Base-by-base conservation (phyloP, 306 rosid species). In the Pachyrhizus erosus region DNA sequence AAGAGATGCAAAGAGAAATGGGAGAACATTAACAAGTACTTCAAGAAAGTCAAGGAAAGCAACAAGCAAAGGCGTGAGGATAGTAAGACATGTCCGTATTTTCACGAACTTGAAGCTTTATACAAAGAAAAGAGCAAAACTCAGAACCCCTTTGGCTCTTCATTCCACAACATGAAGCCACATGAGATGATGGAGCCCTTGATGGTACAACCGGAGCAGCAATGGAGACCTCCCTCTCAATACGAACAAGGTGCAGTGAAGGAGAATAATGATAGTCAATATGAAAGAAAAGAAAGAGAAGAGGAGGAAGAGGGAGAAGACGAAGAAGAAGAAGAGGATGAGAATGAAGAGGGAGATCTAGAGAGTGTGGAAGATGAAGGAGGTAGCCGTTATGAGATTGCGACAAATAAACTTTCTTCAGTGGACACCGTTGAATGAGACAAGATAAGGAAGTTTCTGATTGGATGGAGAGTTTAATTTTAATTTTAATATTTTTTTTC, bases 1-100 rank as follows among this genome's bases (percentile, higher is more conserved):
- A 96, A 91, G 87, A 91, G 98, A 62, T 96, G 99, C 93, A 93
- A 96, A 70, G 99, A 96, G 88, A 96, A 96, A 64, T 96, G 99
- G 97, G 98, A 96, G 86, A 96, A 93, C 87, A 96, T 96, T 73
- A 96, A 93, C 92, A 93, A 93, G 85, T 96, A 96, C 85, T 96
- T 84, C 91, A 96, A 96, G 91, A 96, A 91, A 57, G 91, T 96
- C 24, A 96, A 91, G 62, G 97, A 91, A n/a, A 89, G 89, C 68
- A 87, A 76, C 90, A 93, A 74, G 76, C 81, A 81, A 34, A 83
- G 96, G 80, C 91, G 87, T 3, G 92, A 91, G 23, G 96, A 88
- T 82, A 91, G 96, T 2, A 96, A 96, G 48, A 93, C 99, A 2
- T 93, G 98, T 87, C 96, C 99, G 0, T 93, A 96, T 66, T 96